phyloP scores from a whole-genome alignment of 75 land plant species.

The Selaginella tamariscina region DNA sequence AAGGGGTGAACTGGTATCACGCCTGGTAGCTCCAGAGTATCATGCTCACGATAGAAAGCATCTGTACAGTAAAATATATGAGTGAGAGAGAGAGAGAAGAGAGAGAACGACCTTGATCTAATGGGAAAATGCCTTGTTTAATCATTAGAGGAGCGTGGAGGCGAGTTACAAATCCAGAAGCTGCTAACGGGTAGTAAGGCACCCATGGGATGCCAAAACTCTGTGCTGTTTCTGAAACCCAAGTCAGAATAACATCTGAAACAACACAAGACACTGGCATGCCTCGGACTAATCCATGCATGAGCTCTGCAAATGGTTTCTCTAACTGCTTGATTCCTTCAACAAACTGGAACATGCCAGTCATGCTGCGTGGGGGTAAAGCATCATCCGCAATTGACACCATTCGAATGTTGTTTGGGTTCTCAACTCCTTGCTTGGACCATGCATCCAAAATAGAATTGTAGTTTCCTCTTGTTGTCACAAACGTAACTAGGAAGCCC shows the following conservation, averaged over 20 bases:
- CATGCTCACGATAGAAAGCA: neutral
- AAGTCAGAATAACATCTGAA: neutral
- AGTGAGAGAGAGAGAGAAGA: neutral
- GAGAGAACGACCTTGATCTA: neutral
- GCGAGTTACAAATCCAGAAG: neutral
- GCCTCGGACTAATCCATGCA: neutral
- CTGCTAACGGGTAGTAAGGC: neutral
- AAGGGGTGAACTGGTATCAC: neutral
- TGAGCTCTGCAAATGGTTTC: neutral
- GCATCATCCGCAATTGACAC: neutral
- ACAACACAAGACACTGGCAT: neutral
- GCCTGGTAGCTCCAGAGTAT: neutral
- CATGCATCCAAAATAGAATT: too few relatives aligned
- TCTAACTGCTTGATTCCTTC: neutral
- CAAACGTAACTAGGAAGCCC: slow-evolving; percentile 4
- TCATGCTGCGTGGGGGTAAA: neutral
- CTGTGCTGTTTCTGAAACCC: neutral
- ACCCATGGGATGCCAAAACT: neutral
- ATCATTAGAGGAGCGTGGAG: neutral
- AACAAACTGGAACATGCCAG: neutral
- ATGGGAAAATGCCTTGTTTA: neutral
- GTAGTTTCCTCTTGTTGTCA: too few relatives aligned
- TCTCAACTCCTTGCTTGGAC: too few relatives aligned
- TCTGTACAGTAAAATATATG: too few relatives aligned
- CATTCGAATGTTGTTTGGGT: neutral